Conservation (phyloP, 805 yeast species). For the Lipomyces oligophaga region DNA sequence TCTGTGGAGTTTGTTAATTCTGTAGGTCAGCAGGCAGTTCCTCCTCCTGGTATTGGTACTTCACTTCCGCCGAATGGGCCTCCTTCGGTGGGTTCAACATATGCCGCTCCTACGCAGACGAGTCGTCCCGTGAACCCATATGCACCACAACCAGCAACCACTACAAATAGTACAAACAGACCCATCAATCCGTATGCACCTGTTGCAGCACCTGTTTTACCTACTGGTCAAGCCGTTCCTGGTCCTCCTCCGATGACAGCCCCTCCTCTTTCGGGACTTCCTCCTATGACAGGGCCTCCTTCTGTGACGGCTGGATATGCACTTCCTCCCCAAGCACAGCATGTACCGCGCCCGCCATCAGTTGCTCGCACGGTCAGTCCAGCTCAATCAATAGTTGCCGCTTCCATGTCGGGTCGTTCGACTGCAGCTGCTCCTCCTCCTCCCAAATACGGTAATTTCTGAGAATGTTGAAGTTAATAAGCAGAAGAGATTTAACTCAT, state of each 20-base stretch:
- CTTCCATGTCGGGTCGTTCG: slow-evolving; percentile 8
- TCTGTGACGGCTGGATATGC: slow-evolving; percentile 35
- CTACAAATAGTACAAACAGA: too few relatives aligned
- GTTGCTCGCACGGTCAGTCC: slow-evolving; percentile 29
- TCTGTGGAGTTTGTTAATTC: slow-evolving; percentile 24
- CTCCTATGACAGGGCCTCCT: slow-evolving; percentile 32
- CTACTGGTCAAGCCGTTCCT: slow-evolving; percentile 18
- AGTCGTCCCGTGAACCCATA: slow-evolving; percentile 42
- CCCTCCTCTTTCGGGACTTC: slow-evolving; percentile 20
- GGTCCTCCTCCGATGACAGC: slow-evolving; percentile 8
- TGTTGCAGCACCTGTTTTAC: slow-evolving; percentile 10
- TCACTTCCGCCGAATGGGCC: slow-evolving; percentile 16
- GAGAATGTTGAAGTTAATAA: neutral
- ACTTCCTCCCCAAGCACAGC: slow-evolving; percentile 35
- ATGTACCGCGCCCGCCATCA: slow-evolving; percentile 36
- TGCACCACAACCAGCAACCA: slow-evolving; percentile 31
- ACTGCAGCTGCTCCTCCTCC: slow-evolving; percentile 34
- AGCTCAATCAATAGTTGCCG: slow-evolving; percentile 33
- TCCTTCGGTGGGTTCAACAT: slow-evolving; percentile 6
- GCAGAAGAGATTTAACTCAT: neutral
- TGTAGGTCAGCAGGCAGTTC: slow-evolving; percentile 9
- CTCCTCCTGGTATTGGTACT: slow-evolving; percentile 4
- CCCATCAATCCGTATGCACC: slow-evolving; percentile 25
- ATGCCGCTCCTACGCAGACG: slow-evolving; percentile 28
- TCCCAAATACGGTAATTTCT: slow-evolving; percentile 31